These are phyloP conservation scores for Talaromyces sp. DNA, from an alignment of 2,329 filamentous ascomycete species.

Conservation along the genomic window DNA sequence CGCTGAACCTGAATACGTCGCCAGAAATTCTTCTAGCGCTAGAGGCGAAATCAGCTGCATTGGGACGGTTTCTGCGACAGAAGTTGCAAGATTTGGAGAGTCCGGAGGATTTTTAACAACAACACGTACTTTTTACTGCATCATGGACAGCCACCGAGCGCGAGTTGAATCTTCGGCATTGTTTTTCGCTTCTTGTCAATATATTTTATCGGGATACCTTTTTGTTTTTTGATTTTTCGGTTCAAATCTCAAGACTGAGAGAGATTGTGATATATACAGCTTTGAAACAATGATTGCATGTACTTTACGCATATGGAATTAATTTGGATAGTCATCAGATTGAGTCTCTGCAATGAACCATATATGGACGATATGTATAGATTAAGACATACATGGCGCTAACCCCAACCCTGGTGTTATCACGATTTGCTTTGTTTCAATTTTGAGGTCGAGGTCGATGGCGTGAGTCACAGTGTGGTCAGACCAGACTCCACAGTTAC, in stretches of 20 bases:
- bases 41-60: conserved; percentile 44
- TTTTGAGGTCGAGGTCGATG: neutral
- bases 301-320: neutral
- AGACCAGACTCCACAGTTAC: neutral
- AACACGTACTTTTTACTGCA: neutral
- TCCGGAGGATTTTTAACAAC: conserved; percentile 42
- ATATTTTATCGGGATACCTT: conserved; percentile 1
- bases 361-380: neutral
- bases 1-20: conserved; percentile 40
- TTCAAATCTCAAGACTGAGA: neutral
- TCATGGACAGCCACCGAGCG: neutral
- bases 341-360: neutral
- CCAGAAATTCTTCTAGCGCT: conserved; percentile 42
- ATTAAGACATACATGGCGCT: neutral
- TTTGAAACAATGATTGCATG: neutral
- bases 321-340: neutral
- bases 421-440: neutral
- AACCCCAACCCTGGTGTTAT: neutral
- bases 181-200: neutral
- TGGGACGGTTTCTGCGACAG: conserved; percentile 41
- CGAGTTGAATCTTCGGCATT: neutral
- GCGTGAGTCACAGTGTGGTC: neutral
- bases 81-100: conserved; percentile 43
- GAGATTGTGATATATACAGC: neutral
- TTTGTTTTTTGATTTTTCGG: neutral